Conservation (phyloP, 305 asterid genomes). For the Fraxinus dipetala region DNA sequence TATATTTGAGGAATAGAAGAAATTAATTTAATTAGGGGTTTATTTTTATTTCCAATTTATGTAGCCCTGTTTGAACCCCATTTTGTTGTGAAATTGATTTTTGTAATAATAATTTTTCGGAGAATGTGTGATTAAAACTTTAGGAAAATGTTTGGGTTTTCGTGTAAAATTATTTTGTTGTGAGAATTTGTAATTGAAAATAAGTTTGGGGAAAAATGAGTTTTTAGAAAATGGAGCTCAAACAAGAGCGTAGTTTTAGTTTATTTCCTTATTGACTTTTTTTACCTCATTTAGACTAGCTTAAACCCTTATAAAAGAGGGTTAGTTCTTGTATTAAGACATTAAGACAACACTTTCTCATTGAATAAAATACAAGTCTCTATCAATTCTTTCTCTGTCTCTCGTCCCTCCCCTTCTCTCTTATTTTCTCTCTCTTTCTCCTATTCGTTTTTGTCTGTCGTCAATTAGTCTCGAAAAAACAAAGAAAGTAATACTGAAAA, state of each 20-base stretch:
- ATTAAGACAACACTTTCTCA: not conserved
- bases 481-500: constrained; percentile 13
- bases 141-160: too few relatives aligned
- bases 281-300: not conserved
- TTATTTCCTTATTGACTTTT: not conserved
- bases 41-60: not conserved
- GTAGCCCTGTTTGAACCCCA: not conserved
- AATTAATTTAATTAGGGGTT: not conserved
- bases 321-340: not conserved
- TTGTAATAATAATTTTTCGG: too few relatives aligned
- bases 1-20: not conserved
- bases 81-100: too few relatives aligned
- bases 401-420: not conserved
- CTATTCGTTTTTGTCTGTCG: not conserved
- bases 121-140: too few relatives aligned
- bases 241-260: not conserved
- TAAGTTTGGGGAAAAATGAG: too few relatives aligned
- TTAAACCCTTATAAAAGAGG: not conserved
- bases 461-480: constrained; percentile 8
- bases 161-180: too few relatives aligned
- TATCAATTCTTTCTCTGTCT: not conserved
- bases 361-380: not conserved
- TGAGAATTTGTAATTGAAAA: too few relatives aligned
- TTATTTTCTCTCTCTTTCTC: not conserved
- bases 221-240: too few relatives aligned